These are phyloP conservation scores for Ustilago xerochloae DNA, from an alignment of 1,284 basidiomycete genomes.

Conservation along the genomic window DNA sequence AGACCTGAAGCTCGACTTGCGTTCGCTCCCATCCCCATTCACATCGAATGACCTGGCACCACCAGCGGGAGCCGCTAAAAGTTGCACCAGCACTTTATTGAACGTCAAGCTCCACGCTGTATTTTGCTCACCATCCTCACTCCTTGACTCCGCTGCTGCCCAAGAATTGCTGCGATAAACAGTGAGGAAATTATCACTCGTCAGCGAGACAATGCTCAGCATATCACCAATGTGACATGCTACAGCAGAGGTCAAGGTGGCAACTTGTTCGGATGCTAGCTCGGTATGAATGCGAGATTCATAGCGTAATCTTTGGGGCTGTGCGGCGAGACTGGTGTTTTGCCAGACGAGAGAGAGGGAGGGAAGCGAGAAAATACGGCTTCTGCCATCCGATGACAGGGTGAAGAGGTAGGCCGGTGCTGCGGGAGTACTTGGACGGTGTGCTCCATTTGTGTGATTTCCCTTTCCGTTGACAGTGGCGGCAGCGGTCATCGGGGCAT, in stretches of 20 bases:
- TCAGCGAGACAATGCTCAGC: constrained; percentile 49
- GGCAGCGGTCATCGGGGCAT: constrained; percentile 3
- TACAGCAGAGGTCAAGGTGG: constrained; percentile 9
- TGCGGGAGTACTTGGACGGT: not conserved
- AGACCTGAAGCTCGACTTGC: not conserved
- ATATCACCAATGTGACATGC: constrained; percentile 51
- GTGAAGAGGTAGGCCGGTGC: constrained; percentile 28
- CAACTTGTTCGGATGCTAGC: constrained; percentile 23
- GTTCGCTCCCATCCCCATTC: not conserved
- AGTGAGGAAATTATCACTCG: constrained; percentile 44
- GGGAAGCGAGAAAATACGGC: constrained; percentile 43
- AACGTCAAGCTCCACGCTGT: constrained; percentile 22
- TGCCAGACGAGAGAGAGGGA: constrained; percentile 34
- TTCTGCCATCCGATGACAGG: constrained; percentile 5
- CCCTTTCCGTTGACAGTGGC: too few relatives aligned
- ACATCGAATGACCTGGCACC: constrained; percentile 15
- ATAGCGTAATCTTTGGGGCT: constrained; percentile 30
- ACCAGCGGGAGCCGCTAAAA: constrained; percentile 24
- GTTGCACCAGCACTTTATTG: constrained; percentile 38
- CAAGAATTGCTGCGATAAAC: constrained; percentile 39
- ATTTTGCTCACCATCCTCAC: not conserved
- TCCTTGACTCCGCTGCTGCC: constrained; percentile 1
- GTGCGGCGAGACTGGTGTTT: constrained; percentile 25
- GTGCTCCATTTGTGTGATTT: not conserved
- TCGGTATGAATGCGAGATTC: constrained; percentile 17